Base-by-base conservation (phyloP, 176 grass and related monocot genomes). In the Tillandsia leiboldiana region DNA sequence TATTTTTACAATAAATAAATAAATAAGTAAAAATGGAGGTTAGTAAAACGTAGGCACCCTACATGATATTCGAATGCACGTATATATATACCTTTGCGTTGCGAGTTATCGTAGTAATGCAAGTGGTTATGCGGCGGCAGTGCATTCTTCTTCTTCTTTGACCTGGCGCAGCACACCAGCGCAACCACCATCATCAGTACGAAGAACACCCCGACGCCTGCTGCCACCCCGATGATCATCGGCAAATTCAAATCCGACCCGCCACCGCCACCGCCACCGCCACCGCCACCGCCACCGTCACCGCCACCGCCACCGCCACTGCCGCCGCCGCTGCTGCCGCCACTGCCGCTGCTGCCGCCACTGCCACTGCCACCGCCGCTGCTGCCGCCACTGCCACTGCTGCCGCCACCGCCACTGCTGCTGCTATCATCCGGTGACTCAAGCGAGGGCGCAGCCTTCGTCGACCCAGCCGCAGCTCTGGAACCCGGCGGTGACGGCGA, bases 161-260 rank as follows among this genome's bases (percentile, higher is more conserved):
- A 78, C 76, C 57, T 71, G 57, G 50, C n/a, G 79, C 82, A 91
- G 78, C 82, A 84, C 66, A 77, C 75, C 69, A 85, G 73, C 33
- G 79, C 72, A 49, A 75, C 53, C 9, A 82, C 69, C 74, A 68
- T 51, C 76, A 91, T 70, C 2, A 87, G 65, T 26, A 85, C 14
- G 9, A 65, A 12, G 64, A 91, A 82, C 48, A 71, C 51, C 14
- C 67, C 20, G 42, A 87, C 53, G 6, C 85, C 89, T 11, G 83
- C 64, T 23, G 81, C 66, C 23, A 73, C 61, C 69, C 85, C 89
- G 15, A 66, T 59, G 2, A 85, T 20, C 29, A 77, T 6, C 0
- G 75, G 66, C 27, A 69, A 22, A 63, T 50, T 77, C 6, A 33
- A 49, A 3, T 26, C 74, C 11, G 17, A 56, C 27, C 12, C 3